Conservation (phyloP, 139 green algal species). For the Chlorella sp. region DNA sequence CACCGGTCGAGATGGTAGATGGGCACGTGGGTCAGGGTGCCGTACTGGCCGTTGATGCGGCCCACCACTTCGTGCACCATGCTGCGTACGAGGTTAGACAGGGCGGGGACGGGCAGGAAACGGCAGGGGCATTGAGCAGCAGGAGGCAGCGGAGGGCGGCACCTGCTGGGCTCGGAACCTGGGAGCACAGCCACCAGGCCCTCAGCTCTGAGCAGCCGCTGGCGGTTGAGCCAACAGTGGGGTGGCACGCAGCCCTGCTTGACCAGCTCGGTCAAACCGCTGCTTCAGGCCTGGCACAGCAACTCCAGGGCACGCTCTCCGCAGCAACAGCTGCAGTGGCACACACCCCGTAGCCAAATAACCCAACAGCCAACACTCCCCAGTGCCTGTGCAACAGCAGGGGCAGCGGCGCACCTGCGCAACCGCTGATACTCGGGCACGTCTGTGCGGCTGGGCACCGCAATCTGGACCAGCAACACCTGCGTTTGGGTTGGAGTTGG, state of each 20-base stretch:
- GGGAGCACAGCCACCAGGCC: no score
- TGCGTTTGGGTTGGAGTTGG: conserved; percentile 20
- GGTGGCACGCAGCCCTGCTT: no score
- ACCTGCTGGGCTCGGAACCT: neutral
- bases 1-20: conserved; percentile 92
- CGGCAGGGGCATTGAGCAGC: neutral
- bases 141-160: neutral
- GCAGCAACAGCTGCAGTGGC: no score
- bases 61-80: conserved; percentile 99
- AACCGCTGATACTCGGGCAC: conserved; percentile 98
- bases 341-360: neutral
- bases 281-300: no score
- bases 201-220: no score
- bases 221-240: no score
- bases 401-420: conserved; percentile 37
- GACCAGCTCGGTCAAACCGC: no score
- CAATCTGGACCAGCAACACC: conserved; percentile 98
- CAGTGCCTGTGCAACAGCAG: no score
- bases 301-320: no score
- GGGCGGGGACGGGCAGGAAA: neutral
- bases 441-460: conserved; percentile 94
- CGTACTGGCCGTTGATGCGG: conserved; percentile 98
- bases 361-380: no score
- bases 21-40: conserved; percentile 96
- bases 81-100: conserved; percentile 38